Evolutionary conservation across 2,329 filamentous ascomycete genomes (phyloP).

Genomic region (Neoarthrinium moseri): DNA sequence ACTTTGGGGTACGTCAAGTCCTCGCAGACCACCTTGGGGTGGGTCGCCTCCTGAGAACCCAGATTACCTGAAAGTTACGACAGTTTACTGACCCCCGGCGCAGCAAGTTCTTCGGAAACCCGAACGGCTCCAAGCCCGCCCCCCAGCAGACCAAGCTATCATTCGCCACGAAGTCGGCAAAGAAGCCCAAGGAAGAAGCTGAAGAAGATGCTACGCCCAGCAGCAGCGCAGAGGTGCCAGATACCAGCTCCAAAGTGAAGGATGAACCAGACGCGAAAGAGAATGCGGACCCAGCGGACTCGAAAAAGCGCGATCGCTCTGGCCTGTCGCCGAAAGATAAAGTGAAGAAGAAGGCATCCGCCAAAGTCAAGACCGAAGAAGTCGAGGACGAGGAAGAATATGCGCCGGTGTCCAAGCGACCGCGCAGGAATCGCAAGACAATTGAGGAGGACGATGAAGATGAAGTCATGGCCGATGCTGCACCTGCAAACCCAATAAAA

Average conservation of each 20-base stretch:
- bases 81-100: conserved; percentile 12
- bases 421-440: conserved; percentile 44
- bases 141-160: conserved; percentile 77
- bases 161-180: conserved; percentile 61
- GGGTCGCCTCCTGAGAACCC: conserved; percentile 8
- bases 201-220: conserved; percentile 20
- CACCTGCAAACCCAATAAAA: conserved; percentile 27
- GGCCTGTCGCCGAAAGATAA: conserved; percentile 20
- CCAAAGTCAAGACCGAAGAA: conserved; percentile 30
- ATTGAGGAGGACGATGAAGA: conserved; percentile 53
- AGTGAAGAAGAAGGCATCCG: conserved; percentile 21
- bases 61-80: too few species aligned
- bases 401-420: conserved; percentile 27
- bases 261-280: conserved; percentile 31
- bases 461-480: conserved; percentile 32
- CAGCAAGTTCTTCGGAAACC: conserved; percentile 83
- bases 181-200: conserved; percentile 32
- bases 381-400: conserved; percentile 29
- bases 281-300: conserved; percentile 37
- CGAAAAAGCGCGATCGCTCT: conserved; percentile 44
- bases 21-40: conserved; percentile 33
- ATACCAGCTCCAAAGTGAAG: conserved; percentile 20
- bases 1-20: conserved; percentile 33
- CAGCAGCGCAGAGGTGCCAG: conserved; percentile 15
- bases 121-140: conserved; percentile 56